These are phyloP conservation scores for Metschnikowia cubensis DNA, from an alignment of 805 yeast genomes.

Conservation along the genomic window DNA sequence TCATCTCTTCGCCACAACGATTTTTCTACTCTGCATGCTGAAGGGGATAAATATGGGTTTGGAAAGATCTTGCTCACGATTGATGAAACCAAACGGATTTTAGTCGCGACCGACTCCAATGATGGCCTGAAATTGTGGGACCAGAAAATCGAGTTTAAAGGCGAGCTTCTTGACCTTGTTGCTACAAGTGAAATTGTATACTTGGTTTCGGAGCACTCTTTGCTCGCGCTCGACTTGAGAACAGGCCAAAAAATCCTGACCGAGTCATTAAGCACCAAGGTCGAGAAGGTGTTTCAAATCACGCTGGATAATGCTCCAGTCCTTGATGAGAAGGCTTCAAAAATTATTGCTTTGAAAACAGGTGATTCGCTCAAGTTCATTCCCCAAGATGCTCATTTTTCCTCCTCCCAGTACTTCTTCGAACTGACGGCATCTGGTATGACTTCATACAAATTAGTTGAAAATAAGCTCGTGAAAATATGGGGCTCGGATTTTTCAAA, in stretches of 20 bases:
- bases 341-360: constrained; percentile 10
- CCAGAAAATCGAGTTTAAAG: neutral
- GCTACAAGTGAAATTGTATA: constrained; percentile 7
- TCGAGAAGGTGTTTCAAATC: constrained; percentile 7
- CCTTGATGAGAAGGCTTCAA: neutral
- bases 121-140: constrained; percentile 12
- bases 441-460: constrained; percentile 21
- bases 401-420: constrained; percentile 15
- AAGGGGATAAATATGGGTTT: constrained; percentile 28
- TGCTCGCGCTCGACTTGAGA: constrained; percentile 12
- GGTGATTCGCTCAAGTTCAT: constrained; percentile 6
- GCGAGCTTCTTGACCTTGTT: constrained; percentile 4
- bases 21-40: neutral
- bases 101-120: constrained; percentile 13
- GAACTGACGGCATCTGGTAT: constrained; percentile 14
- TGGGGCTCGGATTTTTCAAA: constrained; percentile 27
- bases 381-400: neutral
- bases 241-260: constrained; percentile 9
- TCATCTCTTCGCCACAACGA: neutral
- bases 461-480: constrained; percentile 17
- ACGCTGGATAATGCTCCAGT: neutral
- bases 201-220: constrained; percentile 10
- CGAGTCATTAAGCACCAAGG: neutral
- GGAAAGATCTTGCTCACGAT: constrained; percentile 29
- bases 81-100: constrained; percentile 16